Conservation (phyloP, 2,329 filamentous ascomycete species). For the Phialophora macrospora region DNA sequence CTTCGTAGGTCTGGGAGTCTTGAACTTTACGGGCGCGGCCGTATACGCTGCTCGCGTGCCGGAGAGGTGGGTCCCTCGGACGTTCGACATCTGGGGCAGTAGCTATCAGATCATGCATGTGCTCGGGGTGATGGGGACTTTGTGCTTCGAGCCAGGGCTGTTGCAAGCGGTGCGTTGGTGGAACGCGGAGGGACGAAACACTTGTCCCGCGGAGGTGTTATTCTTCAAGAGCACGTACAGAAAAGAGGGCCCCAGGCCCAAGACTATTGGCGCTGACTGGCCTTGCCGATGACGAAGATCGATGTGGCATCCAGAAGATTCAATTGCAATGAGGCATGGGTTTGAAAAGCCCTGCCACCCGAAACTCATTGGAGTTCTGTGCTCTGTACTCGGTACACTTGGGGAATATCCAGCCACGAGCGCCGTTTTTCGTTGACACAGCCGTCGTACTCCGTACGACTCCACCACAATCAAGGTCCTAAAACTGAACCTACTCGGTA, state of each 20-base stretch:
- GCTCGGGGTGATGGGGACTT: slow-evolving; percentile 34
- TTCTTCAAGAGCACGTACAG: not conserved
- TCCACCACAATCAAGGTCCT: not conserved
- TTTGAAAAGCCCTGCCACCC: not conserved
- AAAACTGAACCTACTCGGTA: not conserved
- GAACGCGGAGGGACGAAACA: not conserved
- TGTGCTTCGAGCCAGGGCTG: slow-evolving; percentile 21
- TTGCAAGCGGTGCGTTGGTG: not conserved
- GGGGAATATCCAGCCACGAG: not conserved
- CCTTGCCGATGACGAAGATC: no score
- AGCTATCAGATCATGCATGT: slow-evolving; percentile 40
- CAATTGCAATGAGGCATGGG: not conserved
- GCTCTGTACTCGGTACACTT: not conserved
- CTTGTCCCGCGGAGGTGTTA: not conserved
- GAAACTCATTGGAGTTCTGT: no score
- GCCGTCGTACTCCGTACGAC: not conserved
- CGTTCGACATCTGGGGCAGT: slow-evolving; percentile 29
- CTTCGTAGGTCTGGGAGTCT: slow-evolving; percentile 37
- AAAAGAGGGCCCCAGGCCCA: no score
- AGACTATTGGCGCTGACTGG: no score
- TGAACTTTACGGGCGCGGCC: slow-evolving; percentile 17
- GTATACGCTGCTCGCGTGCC: slow-evolving; percentile 40
- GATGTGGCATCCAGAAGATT: not conserved
- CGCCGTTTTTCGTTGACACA: not conserved
- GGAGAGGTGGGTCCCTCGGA: slow-evolving; percentile 28